Percentiles rank a stretch among this genome's conserved stretches.
phyloP scores from a whole-genome alignment of 2,329 filamentous ascomycete species.

The Penicillium sp. region DNA sequence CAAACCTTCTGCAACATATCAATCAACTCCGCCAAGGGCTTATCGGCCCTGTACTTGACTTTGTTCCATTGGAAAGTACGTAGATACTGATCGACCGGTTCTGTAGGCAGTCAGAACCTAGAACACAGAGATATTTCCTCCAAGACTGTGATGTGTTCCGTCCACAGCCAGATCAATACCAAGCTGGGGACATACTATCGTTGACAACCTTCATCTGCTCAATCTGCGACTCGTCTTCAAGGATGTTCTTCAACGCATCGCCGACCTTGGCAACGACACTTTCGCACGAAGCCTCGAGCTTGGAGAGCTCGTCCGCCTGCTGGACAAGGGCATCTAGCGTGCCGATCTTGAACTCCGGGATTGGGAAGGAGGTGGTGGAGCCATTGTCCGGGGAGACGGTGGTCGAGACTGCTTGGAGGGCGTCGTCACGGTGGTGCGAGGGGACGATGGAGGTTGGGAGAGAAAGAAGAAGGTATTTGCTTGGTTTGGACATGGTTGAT shows the following conservation, averaged over 20 bases:
- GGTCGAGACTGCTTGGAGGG: constrained; percentile 69
- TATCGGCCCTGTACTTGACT: constrained; percentile 92
- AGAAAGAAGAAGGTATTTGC: constrained; percentile 82
- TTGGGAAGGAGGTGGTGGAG: constrained; percentile 70
- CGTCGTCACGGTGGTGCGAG: constrained; percentile 75
- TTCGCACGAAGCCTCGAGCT: constrained; percentile 78
- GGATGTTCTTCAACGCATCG: constrained; percentile 76
- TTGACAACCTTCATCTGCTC: constrained; percentile 89
- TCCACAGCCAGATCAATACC: background rate
- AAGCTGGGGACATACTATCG: constrained; percentile 64
- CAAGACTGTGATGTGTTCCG: background rate
- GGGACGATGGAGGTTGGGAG: constrained; percentile 84
- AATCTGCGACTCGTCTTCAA: constrained; percentile 80
- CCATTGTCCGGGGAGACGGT: constrained; percentile 73
- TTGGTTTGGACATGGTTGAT: constrained; percentile 42
- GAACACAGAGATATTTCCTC: background rate
- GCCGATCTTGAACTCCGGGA: constrained; percentile 96
- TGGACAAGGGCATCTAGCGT: constrained; percentile 92
- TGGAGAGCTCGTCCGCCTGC: constrained; percentile 90
- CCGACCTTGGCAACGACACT: constrained; percentile 82
- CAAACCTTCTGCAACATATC: constrained; percentile 80
- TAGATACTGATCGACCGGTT: constrained; percentile 93
- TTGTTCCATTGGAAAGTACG: constrained; percentile 93
- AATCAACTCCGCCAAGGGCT: constrained; percentile 80
- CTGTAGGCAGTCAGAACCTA: constrained; percentile 48